These are phyloP conservation scores for Fusarium concolor DNA, from an alignment of 2,329 filamentous ascomycete genomes.

Conservation along the genomic window DNA sequence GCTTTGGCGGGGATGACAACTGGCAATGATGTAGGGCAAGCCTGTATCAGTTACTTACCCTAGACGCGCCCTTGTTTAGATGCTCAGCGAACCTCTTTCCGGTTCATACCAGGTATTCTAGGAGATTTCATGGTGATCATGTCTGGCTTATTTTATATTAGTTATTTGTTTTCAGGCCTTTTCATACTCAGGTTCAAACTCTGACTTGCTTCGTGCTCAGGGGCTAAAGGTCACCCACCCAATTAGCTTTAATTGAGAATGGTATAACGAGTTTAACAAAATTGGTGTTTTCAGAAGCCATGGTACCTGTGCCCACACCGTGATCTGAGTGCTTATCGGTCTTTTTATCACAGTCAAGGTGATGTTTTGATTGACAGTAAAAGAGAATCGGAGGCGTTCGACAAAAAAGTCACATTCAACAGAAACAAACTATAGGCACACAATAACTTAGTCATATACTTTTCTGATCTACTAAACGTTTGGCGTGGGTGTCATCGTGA, in stretches of 20 bases:
- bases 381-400: not conserved
- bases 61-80: not conserved
- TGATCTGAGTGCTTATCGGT: too few relatives aligned
- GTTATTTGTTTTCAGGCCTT: too few relatives aligned
- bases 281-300: too few relatives aligned
- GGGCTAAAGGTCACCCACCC: too few relatives aligned
- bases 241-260: too few relatives aligned
- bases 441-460: constrained; percentile 38
- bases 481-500: constrained; percentile 44
- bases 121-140: too few relatives aligned
- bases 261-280: too few relatives aligned
- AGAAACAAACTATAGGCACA: not conserved
- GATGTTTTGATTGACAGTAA: not conserved
- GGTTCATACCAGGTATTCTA: not conserved
- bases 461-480: constrained; percentile 45
- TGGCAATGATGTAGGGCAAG: constrained; percentile 19
- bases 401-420: not conserved
- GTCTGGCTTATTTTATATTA: too few relatives aligned
- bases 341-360: not conserved
- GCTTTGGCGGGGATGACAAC: constrained; percentile 31
- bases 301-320: too few relatives aligned
- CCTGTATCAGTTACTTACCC: constrained; percentile 10
- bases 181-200: too few relatives aligned
- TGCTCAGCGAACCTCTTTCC: not conserved
- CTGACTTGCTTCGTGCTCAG: too few relatives aligned